These are phyloP conservation scores for Canavalia gladiata DNA, from an alignment of 306 rosid genomes.

Conservation along the genomic window DNA sequence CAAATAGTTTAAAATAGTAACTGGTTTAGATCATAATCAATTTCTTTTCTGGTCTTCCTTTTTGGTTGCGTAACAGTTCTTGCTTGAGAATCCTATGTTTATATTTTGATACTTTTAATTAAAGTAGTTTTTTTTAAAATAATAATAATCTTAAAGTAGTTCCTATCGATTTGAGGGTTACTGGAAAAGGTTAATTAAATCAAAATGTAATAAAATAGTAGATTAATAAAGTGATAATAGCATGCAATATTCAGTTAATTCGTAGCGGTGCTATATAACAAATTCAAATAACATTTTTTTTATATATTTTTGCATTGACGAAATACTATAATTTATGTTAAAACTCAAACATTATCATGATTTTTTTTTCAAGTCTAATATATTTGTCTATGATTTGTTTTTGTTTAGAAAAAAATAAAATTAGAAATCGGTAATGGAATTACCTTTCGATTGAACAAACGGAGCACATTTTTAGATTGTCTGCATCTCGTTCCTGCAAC, in stretches of 20 bases:
- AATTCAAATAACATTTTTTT: background rate
- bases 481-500: constrained; percentile 17
- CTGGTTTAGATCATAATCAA: constrained; percentile 49
- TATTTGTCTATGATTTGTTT: too few relatives aligned
- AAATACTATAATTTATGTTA: background rate
- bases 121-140: too few relatives aligned
- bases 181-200: background rate
- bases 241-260: background rate
- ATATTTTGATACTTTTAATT: background rate
- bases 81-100: background rate
- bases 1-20: constrained; percentile 17
- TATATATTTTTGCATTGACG: background rate
- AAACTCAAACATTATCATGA: background rate
- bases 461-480: constrained; percentile 37
- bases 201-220: background rate
- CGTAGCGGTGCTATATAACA: background rate
- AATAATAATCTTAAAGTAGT: background rate
- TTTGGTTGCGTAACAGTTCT: constrained; percentile 25
- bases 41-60: constrained; percentile 27
- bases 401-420: too few relatives aligned
- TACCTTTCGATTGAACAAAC: constrained; percentile 53
- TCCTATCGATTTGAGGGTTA: constrained; percentile 26
- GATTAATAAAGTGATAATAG: background rate
- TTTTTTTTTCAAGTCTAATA: too few relatives aligned
- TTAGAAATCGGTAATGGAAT: background rate